Evolutionary conservation across 2,329 filamentous ascomycete genomes (phyloP).

Genomic region (Tolypocladium endophyticum): DNA sequence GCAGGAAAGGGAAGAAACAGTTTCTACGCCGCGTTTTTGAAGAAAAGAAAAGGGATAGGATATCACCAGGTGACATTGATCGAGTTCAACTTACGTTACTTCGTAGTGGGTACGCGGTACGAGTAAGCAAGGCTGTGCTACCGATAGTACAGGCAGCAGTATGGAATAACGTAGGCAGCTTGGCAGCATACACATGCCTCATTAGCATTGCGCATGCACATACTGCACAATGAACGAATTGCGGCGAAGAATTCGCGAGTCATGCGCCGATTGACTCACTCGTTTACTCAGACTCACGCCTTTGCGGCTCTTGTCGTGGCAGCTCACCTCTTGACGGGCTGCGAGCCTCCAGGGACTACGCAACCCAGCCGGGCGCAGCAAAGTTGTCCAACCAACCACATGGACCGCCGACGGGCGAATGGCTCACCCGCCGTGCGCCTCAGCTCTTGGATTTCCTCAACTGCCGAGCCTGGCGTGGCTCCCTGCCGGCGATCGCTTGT

Average conservation of each 20-base stretch:
- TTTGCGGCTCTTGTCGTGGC: not conserved
- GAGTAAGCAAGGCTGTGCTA: too few relatives aligned
- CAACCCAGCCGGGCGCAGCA: not conserved
- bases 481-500: not conserved
- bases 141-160: too few relatives aligned
- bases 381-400: not conserved
- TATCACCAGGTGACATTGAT: too few relatives aligned
- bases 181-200: too few relatives aligned
- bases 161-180: too few relatives aligned
- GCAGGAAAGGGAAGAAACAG: too few relatives aligned
- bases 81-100: too few relatives aligned
- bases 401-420: not conserved
- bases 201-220: too few relatives aligned
- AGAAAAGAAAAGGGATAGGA: too few relatives aligned
- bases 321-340: not conserved
- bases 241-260: too few relatives aligned
- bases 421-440: not conserved
- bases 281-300: not conserved
- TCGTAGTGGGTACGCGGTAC: too few relatives aligned
- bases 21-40: too few relatives aligned
- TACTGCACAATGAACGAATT: not conserved
- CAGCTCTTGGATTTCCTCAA: not conserved
- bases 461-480: not conserved
- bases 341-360: not conserved
- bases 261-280: not conserved